Evolutionary conservation across 768 basidiomycete species (phyloP), one percentile per base, ranked within the genome.

Genomic region (Naematelia encephala): DNA sequence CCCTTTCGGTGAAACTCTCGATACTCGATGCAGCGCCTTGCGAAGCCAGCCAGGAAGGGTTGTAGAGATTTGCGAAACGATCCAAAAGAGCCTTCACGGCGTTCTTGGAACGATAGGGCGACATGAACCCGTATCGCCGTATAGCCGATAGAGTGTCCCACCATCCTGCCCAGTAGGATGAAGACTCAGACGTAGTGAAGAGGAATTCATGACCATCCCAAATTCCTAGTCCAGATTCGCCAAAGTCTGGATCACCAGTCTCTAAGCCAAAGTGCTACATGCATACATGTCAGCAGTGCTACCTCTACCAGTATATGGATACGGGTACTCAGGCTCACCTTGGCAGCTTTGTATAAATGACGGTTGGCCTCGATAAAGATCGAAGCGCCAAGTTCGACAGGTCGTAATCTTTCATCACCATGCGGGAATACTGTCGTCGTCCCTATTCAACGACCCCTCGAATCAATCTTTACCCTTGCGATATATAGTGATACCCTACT

Each of bases 361-460:
- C 80, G 85, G 79, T 96, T 91, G 1, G 71, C 64, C 13, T 51
- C 54, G 25, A 93, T 87, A 69, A 93, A 96, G 56, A 93, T 87
- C n/a, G 86, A 87, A 0, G 87, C 93, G 0, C 92, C 93, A 1
- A 93, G 80, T 70, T 96, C 93, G 23, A 90, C 77, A 22, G 86
- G 84, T 23, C 82, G 81, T 16, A 87, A 80, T 3, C 78, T 73
- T 46, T 83, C 77, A 62, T 86, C 82, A 50, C 78, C 78, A 73
- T 91, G 85, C 4, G 91, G 91, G 64, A 87, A 81, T 3, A 92
- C 86, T 5, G 81, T 80, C 11, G 85, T 91, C 74, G 86, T 89
- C 45, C 91, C 90, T 93, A 68, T 19, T 55, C 42, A 21, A 23
- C 39, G 46, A 47, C n/a, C n/a, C n/a, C n/a, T n/a, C n/a, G n/a